phyloP scores from a whole-genome alignment of 2,329 filamentous ascomycete species.

The Stemphylium beticola region DNA sequence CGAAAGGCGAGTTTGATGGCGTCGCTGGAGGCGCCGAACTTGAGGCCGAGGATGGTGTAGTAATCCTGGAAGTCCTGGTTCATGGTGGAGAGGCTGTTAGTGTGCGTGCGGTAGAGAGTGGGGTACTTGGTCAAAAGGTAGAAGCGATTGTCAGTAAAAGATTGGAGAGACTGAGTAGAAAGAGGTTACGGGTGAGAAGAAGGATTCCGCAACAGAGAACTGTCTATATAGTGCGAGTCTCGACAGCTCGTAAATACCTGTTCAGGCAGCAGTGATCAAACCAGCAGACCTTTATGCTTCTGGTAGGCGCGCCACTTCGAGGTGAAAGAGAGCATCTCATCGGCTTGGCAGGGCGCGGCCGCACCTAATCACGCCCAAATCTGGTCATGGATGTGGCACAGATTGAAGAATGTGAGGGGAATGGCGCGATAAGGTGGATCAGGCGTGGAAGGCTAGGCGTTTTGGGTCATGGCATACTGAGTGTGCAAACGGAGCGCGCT shows the following conservation, averaged over 20 bases:
- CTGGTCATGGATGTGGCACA: not conserved
- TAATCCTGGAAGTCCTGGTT: slow-evolving; percentile 67
- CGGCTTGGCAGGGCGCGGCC: not conserved
- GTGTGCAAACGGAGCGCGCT: too few species aligned
- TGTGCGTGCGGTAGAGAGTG: too few species aligned
- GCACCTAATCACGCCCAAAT: not conserved
- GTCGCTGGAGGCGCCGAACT: slow-evolving; percentile 73
- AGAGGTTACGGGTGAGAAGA: not conserved
- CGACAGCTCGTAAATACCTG: not conserved
- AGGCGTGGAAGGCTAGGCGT: too few species aligned
- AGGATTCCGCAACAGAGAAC: not conserved
- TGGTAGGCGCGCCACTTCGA: not conserved
- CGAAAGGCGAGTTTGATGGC: slow-evolving; percentile 98
- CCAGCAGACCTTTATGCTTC: not conserved
- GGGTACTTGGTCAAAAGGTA: too few species aligned
- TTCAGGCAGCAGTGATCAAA: not conserved
- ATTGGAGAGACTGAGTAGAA: not conserved
- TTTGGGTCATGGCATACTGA: too few species aligned
- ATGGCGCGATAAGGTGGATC: too few species aligned
- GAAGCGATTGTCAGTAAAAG: not conserved
- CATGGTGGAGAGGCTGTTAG: slow-evolving; percentile 9
- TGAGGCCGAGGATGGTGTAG: slow-evolving; percentile 81
- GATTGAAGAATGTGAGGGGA: not conserved
- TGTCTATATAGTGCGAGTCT: not conserved
- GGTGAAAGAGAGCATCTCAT: not conserved